A percentile compares a stretch with the other conserved stretches of the same genome.
Evolutionary conservation across 2,329 filamentous ascomycete genomes (phyloP).

Genomic region (Aspergillus uvarum): DNA sequence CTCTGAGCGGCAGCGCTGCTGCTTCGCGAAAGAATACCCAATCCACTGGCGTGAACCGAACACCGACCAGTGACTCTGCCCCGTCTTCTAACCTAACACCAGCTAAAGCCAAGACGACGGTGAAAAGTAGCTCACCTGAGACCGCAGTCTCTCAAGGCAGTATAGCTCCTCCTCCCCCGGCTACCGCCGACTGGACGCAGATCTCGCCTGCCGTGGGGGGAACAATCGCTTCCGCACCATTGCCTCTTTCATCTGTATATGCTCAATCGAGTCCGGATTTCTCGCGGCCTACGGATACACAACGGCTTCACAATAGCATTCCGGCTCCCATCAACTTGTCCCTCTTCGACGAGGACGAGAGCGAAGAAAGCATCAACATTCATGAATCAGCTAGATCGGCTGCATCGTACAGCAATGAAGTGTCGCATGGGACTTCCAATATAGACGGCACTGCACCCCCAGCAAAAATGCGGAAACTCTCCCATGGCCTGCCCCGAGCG

Average conservation of each 20-base stretch:
- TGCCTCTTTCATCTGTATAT: slow-evolving; percentile 42
- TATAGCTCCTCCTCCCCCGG: slow-evolving; percentile 25
- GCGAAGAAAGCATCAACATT: slow-evolving; percentile 41
- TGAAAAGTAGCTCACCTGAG: slow-evolving; percentile 39
- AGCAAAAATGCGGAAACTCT: slow-evolving; percentile 41
- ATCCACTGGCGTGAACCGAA: slow-evolving; percentile 33
- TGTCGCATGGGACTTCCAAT: slow-evolving; percentile 28
- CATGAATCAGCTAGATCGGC: slow-evolving; percentile 20
- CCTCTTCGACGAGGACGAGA: slow-evolving; percentile 58
- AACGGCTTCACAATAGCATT: slow-evolving; percentile 36
- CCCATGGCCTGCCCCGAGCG: slow-evolving; percentile 29
- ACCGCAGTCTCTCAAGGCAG: slow-evolving; percentile 32
- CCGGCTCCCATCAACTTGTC: slow-evolving; percentile 56
- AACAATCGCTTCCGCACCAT: slow-evolving; percentile 18
- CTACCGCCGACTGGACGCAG: slow-evolving; percentile 39
- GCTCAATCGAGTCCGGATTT: slow-evolving; percentile 56
- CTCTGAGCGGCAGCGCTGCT: slow-evolving; percentile 74
- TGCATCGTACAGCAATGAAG: slow-evolving; percentile 26
- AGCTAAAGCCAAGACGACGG: slow-evolving; percentile 29
- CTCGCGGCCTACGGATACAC: slow-evolving; percentile 41
- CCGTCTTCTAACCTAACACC: slow-evolving; percentile 28
- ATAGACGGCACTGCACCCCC: slow-evolving; percentile 35
- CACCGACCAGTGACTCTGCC: slow-evolving; percentile 32
- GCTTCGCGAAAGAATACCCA: slow-evolving; percentile 71
- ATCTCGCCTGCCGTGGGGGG: slow-evolving; percentile 28